These are phyloP conservation scores for Penicillium psychrofluorescens DNA, from an alignment of 495 filamentous ascomycete genomes.

Conservation along the genomic window DNA sequence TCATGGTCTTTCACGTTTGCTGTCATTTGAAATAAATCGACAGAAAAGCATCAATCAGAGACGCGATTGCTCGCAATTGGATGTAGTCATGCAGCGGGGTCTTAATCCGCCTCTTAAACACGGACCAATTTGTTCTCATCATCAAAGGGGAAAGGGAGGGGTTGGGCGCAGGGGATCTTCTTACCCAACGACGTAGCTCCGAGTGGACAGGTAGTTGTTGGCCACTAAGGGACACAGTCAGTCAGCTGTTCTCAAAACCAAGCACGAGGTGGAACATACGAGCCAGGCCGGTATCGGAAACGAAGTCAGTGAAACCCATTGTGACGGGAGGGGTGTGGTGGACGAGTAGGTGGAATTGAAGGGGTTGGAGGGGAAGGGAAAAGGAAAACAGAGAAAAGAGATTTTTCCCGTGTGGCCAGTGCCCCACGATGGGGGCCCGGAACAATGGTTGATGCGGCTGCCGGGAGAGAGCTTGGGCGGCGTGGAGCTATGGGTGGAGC, in stretches of 20 bases:
- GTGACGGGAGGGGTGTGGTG: constrained; percentile 29
- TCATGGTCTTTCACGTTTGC: constrained; percentile 3
- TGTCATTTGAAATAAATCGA: constrained; percentile 1
- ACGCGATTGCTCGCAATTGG: constrained; percentile 69
- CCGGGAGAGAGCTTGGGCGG: no score
- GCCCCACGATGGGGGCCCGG: no score
- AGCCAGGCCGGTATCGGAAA: constrained; percentile 78
- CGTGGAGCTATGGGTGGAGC: constrained; percentile 17
- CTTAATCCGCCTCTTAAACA: constrained; percentile 99
- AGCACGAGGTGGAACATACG: constrained; percentile 48
- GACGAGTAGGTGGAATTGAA: constrained; percentile 12
- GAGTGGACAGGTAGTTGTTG: constrained; percentile 81
- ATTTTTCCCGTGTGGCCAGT: constrained; percentile 24
- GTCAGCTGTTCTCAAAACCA: constrained; percentile 17
- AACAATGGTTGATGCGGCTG: no score
- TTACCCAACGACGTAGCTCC: constrained; percentile 93
- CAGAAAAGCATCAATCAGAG: constrained; percentile 55
- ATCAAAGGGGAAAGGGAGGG: constrained; percentile 36
- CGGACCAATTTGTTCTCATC: constrained; percentile 96
- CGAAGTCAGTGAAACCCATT: constrained; percentile 96
- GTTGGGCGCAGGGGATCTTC: constrained; percentile 18
- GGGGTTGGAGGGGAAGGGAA: constrained; percentile 12
- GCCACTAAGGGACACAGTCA: constrained; percentile 60
- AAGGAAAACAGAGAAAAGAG: constrained; percentile 19
- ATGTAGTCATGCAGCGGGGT: constrained; percentile 85